phyloP scores from a whole-genome alignment of 345 rosid genomes.

The Eutrema yunnanense region DNA sequence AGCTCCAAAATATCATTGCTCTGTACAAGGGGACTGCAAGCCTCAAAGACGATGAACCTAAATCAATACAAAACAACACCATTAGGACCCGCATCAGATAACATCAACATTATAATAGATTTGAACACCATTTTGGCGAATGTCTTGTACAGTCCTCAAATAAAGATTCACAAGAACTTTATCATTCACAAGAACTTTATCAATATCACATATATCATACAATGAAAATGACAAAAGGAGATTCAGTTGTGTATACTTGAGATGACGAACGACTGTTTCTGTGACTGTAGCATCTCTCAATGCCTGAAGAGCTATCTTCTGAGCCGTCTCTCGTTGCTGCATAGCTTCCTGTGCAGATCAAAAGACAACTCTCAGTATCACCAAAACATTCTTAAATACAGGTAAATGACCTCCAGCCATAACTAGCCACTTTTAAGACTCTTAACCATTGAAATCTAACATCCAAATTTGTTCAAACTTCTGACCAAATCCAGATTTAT shows the following conservation, averaged over 20 bases:
- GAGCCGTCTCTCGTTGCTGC: conserved; percentile 79
- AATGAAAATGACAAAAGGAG: background rate
- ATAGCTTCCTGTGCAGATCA: conserved; percentile 66
- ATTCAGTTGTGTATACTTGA: conserved; percentile 45
- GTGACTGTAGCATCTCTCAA: conserved; percentile 81
- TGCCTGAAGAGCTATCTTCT: conserved; percentile 85
- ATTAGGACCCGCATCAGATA: no score
- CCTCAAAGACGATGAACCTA: no score
- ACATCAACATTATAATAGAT: no score
- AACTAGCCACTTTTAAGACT: background rate
- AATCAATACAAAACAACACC: no score
- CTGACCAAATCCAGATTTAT: background rate
- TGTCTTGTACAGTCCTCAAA: conserved; percentile 34
- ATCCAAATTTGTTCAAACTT: background rate
- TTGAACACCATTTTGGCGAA: conserved; percentile 33
- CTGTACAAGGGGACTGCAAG: no score
- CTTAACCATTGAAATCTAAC: background rate
- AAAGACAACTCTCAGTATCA: background rate
- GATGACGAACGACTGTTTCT: conserved; percentile 73
- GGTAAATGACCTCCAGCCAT: background rate
- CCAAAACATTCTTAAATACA: background rate
- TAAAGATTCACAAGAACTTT: background rate
- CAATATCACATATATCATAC: background rate
- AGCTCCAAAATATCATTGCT: no score
- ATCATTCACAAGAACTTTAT: background rate